Evolutionary conservation across 2,329 filamentous ascomycete species (phyloP).

Genomic region (Spiromastix sp.): DNA sequence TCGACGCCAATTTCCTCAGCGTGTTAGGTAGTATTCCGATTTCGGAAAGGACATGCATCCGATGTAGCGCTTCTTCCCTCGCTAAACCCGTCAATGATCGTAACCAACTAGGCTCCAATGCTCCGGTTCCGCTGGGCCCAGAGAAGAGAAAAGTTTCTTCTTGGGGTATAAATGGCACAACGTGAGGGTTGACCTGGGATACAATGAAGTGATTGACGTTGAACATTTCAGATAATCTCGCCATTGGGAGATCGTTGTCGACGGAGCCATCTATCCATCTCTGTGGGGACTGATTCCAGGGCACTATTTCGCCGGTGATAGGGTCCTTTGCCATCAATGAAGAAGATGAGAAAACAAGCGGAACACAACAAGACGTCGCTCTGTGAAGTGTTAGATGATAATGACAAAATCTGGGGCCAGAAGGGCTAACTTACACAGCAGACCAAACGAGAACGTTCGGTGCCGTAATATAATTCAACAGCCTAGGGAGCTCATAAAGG

Average conservation of each 20-base stretch:
- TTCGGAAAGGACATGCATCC: constrained; percentile 70
- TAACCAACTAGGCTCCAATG: constrained; percentile 44
- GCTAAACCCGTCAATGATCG: constrained; percentile 60
- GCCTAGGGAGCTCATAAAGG: constrained; percentile 72
- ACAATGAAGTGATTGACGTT: constrained; percentile 98
- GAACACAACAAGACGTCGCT: constrained; percentile 89
- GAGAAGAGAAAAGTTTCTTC: constrained; percentile 49
- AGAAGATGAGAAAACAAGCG: constrained; percentile 70
- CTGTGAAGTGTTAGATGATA: constrained; percentile 19
- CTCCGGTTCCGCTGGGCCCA: constrained; percentile 21
- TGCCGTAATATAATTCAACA: constrained; percentile 87
- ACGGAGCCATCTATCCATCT: constrained; percentile 92
- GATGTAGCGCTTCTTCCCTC: constrained; percentile 68
- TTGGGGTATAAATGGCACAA: constrained; percentile 71
- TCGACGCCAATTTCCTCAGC: constrained; percentile 65
- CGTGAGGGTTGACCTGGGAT: constrained; percentile 91
- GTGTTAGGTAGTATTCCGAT: constrained; percentile 70
- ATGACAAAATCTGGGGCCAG: background rate
- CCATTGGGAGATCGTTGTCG: constrained; percentile 89
- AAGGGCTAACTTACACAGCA: constrained; percentile 51
- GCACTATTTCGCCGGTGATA: constrained; percentile 61
- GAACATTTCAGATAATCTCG: constrained; percentile 83
- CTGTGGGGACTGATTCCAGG: constrained; percentile 79
- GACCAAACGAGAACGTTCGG: constrained; percentile 96
- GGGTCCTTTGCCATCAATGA: constrained; percentile 78